phyloP scores from a whole-genome alignment of 208 protist species.

The Acanthamoeba quina region DNA sequence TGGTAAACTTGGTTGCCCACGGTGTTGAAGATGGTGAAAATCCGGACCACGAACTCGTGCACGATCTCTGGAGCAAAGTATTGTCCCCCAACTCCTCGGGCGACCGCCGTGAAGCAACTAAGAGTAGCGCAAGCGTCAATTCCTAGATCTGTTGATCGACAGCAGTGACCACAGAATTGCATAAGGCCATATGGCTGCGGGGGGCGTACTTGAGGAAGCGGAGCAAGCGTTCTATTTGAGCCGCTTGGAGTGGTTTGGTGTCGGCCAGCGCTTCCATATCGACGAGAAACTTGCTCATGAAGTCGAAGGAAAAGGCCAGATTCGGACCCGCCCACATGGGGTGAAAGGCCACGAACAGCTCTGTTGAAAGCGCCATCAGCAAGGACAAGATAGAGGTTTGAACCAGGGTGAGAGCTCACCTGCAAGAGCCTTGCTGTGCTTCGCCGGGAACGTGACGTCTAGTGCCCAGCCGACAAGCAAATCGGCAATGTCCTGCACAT shows the following conservation, averaged over 20 bases:
- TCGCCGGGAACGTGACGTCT: neutral
- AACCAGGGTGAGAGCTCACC: neutral
- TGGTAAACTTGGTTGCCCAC: slow-evolving; percentile 38
- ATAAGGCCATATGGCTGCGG: neutral
- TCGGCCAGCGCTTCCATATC: slow-evolving; percentile 52
- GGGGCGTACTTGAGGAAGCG: slow-evolving; percentile 51
- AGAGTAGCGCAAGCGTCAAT: neutral
- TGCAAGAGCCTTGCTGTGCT: slow-evolving; percentile 31
- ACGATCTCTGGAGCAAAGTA: slow-evolving; percentile 50
- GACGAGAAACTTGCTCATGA: slow-evolving; percentile 54
- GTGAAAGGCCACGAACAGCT: slow-evolving; percentile 57
- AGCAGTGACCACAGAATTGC: neutral
- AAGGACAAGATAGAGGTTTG: neutral
- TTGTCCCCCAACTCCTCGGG: slow-evolving; percentile 11
- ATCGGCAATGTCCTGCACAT: slow-evolving; percentile 40
- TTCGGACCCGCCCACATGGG: slow-evolving; percentile 43
- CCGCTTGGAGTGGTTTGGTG: neutral
- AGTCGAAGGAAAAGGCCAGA: slow-evolving; percentile 46
- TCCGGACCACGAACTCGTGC: slow-evolving; percentile 31
- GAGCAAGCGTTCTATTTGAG: slow-evolving; percentile 30
- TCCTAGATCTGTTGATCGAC: neutral
- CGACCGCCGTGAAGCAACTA: slow-evolving; percentile 56
- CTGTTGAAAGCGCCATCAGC: neutral
- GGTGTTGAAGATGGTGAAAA: neutral
- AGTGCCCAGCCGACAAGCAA: slow-evolving; percentile 58